Evolutionary conservation across 2,329 filamentous ascomycete genomes (phyloP).

Genomic region (Aureobasidium zeae): DNA sequence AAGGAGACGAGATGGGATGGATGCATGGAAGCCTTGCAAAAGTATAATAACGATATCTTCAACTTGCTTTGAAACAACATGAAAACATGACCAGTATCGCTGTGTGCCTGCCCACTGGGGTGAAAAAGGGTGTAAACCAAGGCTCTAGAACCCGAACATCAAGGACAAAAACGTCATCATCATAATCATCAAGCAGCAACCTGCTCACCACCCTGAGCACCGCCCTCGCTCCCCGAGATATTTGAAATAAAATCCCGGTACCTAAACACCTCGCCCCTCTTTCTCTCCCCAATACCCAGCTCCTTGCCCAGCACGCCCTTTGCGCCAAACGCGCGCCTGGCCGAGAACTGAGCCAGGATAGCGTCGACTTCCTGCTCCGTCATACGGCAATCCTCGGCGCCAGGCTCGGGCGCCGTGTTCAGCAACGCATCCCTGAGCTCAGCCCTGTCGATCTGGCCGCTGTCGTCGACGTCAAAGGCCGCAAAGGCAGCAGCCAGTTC

Average conservation of each 20-base stretch:
- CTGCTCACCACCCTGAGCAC: constrained; percentile 14
- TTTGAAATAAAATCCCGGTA: constrained; percentile 81
- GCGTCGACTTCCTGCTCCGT: constrained; percentile 71
- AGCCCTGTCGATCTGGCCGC: constrained; percentile 76
- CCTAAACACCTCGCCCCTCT: constrained; percentile 79
- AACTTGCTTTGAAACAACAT: no score
- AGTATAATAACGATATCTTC: no score
- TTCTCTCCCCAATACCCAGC: constrained; percentile 26
- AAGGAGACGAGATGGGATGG: no score
- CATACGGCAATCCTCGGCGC: constrained; percentile 49
- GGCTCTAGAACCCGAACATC: no score
- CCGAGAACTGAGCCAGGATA: constrained; percentile 79
- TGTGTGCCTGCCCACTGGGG: no score
- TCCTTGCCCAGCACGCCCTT: constrained; percentile 47
- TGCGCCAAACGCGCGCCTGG: constrained; percentile 65
- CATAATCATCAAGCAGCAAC: constrained; percentile 3
- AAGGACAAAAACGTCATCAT: no score
- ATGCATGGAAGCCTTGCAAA: no score
- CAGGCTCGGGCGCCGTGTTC: constrained; percentile 69
- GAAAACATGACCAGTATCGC: no score
- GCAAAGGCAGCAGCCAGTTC: constrained; percentile 86
- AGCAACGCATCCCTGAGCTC: constrained; percentile 77
- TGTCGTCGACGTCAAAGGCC: constrained; percentile 92
- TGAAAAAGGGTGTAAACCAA: no score
- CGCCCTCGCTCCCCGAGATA: constrained; percentile 33